A percentile compares a stretch with the other conserved stretches of the same genome.
These are phyloP conservation scores for Leishmania tarentolae DNA, from an alignment of 208 protist genomes.

Conservation along the genomic window DNA sequence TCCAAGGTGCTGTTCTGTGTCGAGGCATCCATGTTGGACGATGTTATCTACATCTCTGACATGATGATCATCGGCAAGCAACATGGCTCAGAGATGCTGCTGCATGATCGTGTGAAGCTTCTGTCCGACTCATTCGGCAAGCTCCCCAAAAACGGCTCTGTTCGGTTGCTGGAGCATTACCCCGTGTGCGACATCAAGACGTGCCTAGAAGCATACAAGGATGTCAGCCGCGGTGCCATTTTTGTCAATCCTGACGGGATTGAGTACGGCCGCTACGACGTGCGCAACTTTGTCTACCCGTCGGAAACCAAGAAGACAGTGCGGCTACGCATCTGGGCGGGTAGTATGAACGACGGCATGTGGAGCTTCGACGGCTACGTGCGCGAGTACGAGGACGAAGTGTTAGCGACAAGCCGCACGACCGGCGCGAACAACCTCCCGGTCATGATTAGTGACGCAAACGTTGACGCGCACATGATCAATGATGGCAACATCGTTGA, in stretches of 20 bases:
- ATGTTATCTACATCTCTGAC: slow-evolving; percentile 82
- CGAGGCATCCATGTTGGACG: slow-evolving; percentile 66
- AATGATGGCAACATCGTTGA: slow-evolving; percentile 90
- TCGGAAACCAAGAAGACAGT: slow-evolving; percentile 64
- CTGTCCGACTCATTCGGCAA: slow-evolving; percentile 58
- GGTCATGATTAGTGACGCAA: slow-evolving; percentile 58
- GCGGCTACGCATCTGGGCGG: slow-evolving; percentile 74
- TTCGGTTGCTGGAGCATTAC: slow-evolving; percentile 74
- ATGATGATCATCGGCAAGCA: slow-evolving; percentile 65
- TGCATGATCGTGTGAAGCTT: slow-evolving; percentile 65
- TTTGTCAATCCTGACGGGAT: slow-evolving; percentile 87
- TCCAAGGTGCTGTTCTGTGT: slow-evolving; percentile 58
- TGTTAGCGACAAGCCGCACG: slow-evolving; percentile 34
- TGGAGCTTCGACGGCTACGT: slow-evolving; percentile 83
- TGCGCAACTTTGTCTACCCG: slow-evolving; percentile 77
- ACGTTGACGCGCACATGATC: slow-evolving; percentile 61
- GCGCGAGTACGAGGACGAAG: slow-evolving; percentile 52
- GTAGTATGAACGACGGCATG: slow-evolving; percentile 24
- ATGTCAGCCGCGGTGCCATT: slow-evolving; percentile 57
- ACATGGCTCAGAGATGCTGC: slow-evolving; percentile 52
- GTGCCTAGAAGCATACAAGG: slow-evolving; percentile 55
- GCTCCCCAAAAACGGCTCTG: slow-evolving; percentile 33
- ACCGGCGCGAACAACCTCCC: slow-evolving; percentile 28
- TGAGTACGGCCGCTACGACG: slow-evolving; percentile 64
- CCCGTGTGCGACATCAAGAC: slow-evolving; percentile 54